phyloP scores from a whole-genome alignment of 208 protist species.

The Crithidia acanthocephali region DNA sequence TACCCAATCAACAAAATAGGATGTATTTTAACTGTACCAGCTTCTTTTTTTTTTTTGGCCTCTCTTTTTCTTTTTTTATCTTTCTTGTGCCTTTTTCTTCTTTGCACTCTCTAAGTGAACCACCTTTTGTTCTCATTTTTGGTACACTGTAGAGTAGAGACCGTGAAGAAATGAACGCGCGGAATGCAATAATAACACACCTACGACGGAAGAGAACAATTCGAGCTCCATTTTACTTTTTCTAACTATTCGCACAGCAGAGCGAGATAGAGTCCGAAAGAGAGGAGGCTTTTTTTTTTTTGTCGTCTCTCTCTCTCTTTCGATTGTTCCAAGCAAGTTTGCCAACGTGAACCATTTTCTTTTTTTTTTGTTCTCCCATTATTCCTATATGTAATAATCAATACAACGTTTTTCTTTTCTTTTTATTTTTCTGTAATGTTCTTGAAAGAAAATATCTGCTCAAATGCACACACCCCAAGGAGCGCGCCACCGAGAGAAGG shows the following conservation, averaged over 20 bases:
- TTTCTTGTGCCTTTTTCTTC: not conserved
- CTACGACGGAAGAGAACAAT: not conserved
- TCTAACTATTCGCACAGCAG: slow-evolving; percentile 6
- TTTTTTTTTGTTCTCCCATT: not conserved
- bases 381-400: too few species aligned
- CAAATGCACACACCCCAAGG: too few species aligned
- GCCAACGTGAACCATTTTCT: not conserved
- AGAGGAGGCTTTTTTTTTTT: not conserved
- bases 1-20: slow-evolving; percentile 15
- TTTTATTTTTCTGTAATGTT: too few species aligned
- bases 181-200: not conserved
- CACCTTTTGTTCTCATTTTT: not conserved
- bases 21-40: not conserved
- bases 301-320: not conserved
- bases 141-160: too few species aligned
- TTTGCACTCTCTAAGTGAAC: not conserved
- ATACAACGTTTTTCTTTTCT: too few species aligned
- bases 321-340: not conserved
- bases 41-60: not conserved
- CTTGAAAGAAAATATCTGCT: too few species aligned
- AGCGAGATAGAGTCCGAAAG: not conserved
- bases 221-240: not conserved
- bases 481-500: too few species aligned
- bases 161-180: too few species aligned
- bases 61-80: not conserved